Evolutionary conservation across 257 asterid genomes (phyloP).

Genomic region (Solanum tarapatanum): DNA sequence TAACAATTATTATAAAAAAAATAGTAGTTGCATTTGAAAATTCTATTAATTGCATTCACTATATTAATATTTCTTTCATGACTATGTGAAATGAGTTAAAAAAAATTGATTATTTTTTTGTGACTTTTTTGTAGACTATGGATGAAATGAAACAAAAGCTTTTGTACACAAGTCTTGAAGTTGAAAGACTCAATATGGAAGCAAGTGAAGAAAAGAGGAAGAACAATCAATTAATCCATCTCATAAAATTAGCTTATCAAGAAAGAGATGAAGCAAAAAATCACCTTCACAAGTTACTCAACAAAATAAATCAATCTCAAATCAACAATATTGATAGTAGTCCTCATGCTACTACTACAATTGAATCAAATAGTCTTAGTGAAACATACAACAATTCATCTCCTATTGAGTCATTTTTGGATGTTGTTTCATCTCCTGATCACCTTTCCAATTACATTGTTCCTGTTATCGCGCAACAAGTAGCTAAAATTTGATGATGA

Average conservation of each 20-base stretch:
- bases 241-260: slow-evolving; percentile 9
- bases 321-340: slow-evolving; percentile 15
- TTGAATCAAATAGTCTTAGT: slow-evolving; percentile 58
- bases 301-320: slow-evolving; percentile 16
- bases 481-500: not conserved
- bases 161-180: slow-evolving; percentile 9
- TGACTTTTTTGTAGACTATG: slow-evolving; percentile 9
- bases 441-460: not conserved
- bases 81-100: not conserved
- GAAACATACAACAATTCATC: slow-evolving; percentile 37
- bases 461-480: not conserved
- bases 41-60: not conserved
- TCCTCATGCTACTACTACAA: not conserved
- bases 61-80: not conserved
- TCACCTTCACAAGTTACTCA: slow-evolving; percentile 30
- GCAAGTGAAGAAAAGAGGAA: slow-evolving; percentile 20
- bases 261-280: slow-evolving; percentile 35
- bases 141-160: slow-evolving; percentile 31
- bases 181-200: slow-evolving; percentile 22
- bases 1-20: not conserved
- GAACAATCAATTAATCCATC: slow-evolving; percentile 15
- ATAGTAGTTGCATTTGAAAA: not conserved
- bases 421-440: slow-evolving; percentile 39
- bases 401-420: slow-evolving; percentile 36
- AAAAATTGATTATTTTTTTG: not conserved